Percentiles rank a stretch among this genome's conserved stretches.
These are phyloP conservation scores for Amesomyces nigricolor DNA, from an alignment of 2,329 filamentous ascomycete genomes.

Conservation along the genomic window DNA sequence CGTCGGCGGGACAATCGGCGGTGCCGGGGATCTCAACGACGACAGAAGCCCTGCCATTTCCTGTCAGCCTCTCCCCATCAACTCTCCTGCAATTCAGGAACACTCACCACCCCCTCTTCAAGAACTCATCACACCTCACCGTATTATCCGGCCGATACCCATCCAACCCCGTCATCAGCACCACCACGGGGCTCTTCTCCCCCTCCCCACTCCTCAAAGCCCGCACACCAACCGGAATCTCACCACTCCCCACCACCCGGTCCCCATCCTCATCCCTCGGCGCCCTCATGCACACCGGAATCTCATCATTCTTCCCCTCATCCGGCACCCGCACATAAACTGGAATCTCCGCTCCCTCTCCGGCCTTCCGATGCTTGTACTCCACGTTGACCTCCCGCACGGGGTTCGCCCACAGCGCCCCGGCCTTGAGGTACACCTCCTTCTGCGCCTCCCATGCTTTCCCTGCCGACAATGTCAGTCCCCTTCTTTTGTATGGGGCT, in stretches of 20 bases:
- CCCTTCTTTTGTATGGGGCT: too few relatives aligned
- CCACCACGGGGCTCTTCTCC: constrained; percentile 40
- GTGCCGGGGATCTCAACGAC: constrained; percentile 62
- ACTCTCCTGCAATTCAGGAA: neutral
- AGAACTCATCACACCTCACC: constrained; percentile 54
- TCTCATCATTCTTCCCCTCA: constrained; percentile 28
- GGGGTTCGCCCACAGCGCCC: constrained; percentile 48
- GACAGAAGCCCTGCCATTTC: constrained; percentile 41
- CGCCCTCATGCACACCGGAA: too few relatives aligned
- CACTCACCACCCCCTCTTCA: constrained; percentile 49
- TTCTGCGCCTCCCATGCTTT: constrained; percentile 63
- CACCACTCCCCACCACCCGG: constrained; percentile 8
- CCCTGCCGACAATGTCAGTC: neutral
- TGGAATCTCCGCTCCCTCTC: constrained; percentile 40
- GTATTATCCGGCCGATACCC: constrained; percentile 61
- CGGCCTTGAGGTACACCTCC: constrained; percentile 54
- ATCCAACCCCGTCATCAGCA: constrained; percentile 58
- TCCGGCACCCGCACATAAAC: constrained; percentile 34
- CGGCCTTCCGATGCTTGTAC: constrained; percentile 44
- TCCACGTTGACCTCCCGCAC: constrained; percentile 58
- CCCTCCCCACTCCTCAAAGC: constrained; percentile 42
- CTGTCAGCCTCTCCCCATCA: neutral
- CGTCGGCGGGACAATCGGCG: constrained; percentile 60
- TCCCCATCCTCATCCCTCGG: too few relatives aligned
- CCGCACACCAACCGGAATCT: constrained; percentile 61